Evolutionary conservation across 352 stramenopile genomes (phyloP), one percentile per base, ranked within the genome.

Genomic region (Phytophthora podocarpi): DNA sequence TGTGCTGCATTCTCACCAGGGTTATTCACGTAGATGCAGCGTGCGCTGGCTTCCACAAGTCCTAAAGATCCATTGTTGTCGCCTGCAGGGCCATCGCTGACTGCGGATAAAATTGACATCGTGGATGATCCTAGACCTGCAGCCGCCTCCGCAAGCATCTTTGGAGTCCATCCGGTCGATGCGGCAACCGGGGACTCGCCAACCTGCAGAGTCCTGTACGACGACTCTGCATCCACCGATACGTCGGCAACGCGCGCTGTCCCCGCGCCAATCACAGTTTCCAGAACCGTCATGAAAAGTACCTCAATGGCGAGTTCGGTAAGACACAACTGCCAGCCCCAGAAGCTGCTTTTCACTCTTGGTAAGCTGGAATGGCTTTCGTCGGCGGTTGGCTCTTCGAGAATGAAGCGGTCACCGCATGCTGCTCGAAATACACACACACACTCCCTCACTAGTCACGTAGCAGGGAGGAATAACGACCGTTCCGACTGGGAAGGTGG

Each of bases 1-100:
- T 68, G 65, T 4, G 51, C 50, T 8, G 62, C 26, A 62, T 95
- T 96, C 45, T 74, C 70, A 13, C 20, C 54, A 9, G 78, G 48
- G 36, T 86, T 70, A 58, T 94, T 96, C 32, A 96, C 59, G 66
- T 85, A 88, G 27, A 96, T 78, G 42, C 88, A 68, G 37, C 83
- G 76, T 11, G 82, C 82, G 43, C 82, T 85, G 5, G 43, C 37
- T 16, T 91, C 76, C 1, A 58, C 59, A 0, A 89, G 58, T 4
- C 66, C 65, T 8, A 70, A 12, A 11, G 60, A 50, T 11, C 59
- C 48, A 23, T 23, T 59, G 20, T 34, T 62, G 16, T 75, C 60
- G 6, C 48, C 39, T 34, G 9, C 35, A 49, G 24, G 31, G 5
- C 27, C 56, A 37, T 67, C 61, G 24, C 61, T 57, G 24, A 71